Percentiles rank a stretch among this genome's conserved stretches.
These are phyloP conservation scores for Rosa multiflora DNA, from an alignment of 306 rosid genomes.

Conservation along the genomic window DNA sequence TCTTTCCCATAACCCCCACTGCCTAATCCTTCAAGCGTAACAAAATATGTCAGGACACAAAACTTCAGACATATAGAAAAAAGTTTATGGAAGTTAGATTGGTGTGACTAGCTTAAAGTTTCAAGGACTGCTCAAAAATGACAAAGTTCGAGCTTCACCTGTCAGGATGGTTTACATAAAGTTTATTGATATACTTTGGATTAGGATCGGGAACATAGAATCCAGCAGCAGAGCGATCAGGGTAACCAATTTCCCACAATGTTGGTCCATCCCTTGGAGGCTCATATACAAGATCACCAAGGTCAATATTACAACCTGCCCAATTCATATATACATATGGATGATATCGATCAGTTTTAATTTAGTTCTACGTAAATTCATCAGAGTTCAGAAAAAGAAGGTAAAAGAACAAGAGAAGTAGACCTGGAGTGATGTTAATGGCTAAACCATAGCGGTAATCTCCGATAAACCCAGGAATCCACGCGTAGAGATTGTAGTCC, in stretches of 20 bases:
- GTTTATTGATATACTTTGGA: slow-evolving; percentile 70
- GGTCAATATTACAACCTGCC: slow-evolving; percentile 53
- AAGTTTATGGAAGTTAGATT: too few relatives aligned
- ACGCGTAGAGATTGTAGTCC: slow-evolving; percentile 64
- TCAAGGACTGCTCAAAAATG: too few relatives aligned
- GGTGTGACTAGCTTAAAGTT: too few relatives aligned
- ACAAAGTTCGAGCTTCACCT: slow-evolving; percentile 38
- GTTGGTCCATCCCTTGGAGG: slow-evolving; percentile 91
- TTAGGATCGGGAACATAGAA: slow-evolving; percentile 72
- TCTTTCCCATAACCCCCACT: slow-evolving; percentile 94
- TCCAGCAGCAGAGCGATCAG: slow-evolving; percentile 83
- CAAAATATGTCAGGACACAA: background rate
- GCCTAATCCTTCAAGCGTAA: slow-evolving; percentile 62
- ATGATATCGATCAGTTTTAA: background rate
- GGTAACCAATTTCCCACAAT: slow-evolving; percentile 91
- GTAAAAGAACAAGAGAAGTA: background rate
- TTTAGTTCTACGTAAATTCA: background rate
- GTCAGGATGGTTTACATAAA: slow-evolving; percentile 77
- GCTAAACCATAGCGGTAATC: slow-evolving; percentile 51
- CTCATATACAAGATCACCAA: slow-evolving; percentile 65
- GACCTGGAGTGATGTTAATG: slow-evolving; percentile 65
- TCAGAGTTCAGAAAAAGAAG: background rate
- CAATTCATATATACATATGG: background rate
- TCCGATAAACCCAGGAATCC: slow-evolving; percentile 85
- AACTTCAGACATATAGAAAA: slow-evolving; percentile 22